Evolutionary conservation across 202 grass and related monocot species (phyloP).

Genomic region (Zoysia matrella): DNA sequence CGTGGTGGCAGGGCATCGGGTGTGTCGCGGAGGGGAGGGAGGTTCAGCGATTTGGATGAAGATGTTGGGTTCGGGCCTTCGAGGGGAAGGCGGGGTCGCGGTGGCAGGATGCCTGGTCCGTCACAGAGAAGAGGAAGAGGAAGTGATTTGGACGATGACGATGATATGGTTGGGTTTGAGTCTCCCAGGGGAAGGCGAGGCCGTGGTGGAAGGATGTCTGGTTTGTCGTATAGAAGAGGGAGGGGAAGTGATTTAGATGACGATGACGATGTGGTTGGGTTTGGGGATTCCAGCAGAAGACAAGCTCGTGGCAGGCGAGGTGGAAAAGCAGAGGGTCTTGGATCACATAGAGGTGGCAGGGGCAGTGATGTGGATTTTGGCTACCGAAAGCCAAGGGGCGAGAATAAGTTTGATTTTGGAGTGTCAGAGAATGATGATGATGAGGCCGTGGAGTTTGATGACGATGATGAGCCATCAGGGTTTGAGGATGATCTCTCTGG

Average conservation of each 20-base stretch:
- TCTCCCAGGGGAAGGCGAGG: slow-evolving; percentile 29
- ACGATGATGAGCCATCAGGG: slow-evolving; percentile 59
- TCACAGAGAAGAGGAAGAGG: slow-evolving; percentile 10
- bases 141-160: slow-evolving; percentile 35
- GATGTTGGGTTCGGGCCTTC: slow-evolving; percentile 47
- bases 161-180: slow-evolving; percentile 30
- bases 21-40: slow-evolving; percentile 44
- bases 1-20: slow-evolving; percentile 31
- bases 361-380: slow-evolving; percentile 7
- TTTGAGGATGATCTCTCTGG: slow-evolving; percentile 58
- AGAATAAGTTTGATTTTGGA: slow-evolving; percentile 43
- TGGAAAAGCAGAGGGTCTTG: slow-evolving; percentile 14
- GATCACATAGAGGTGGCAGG: slow-evolving; percentile 29
- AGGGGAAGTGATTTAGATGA: slow-evolving; percentile 35
- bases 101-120: slow-evolving; percentile 29
- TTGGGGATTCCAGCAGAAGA: slow-evolving; percentile 32
- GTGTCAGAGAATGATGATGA: slow-evolving; percentile 52
- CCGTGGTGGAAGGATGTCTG: slow-evolving; percentile 37
- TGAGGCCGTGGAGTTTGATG: slow-evolving; percentile 51
- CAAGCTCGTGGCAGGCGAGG: slow-evolving; percentile 29
- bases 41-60: slow-evolving; percentile 44
- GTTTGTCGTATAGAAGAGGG: slow-evolving; percentile 34
- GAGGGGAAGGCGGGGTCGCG: slow-evolving; percentile 34
- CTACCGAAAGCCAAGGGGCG: slow-evolving; percentile 1
- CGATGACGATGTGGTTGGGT: background rate